Base-by-base conservation (phyloP, 2,329 filamentous ascomycete genomes). In the Xylaria sp. region DNA sequence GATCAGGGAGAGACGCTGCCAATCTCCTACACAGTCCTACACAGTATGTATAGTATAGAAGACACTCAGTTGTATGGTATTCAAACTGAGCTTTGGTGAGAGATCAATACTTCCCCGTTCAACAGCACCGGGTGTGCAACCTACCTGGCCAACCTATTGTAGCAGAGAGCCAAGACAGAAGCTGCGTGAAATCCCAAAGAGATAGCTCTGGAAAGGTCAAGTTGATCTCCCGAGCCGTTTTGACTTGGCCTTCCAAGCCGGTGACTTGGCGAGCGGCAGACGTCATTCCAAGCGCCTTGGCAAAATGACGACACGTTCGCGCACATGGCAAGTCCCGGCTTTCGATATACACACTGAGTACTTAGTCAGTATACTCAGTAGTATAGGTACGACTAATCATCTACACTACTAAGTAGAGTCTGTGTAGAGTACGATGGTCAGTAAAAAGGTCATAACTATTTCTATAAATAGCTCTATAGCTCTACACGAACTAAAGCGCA, bases 221-320 rank as follows among this genome's bases (percentile, higher is more conserved):
- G 35, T 42, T 54, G 60, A 44, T 42, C 48, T 44, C 48, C 21
- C n/a, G 35, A 27, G 18, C 32, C 32, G n/a, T 40, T 13, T 40
- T 18, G 16, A 25, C 21, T 37, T 51, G 59, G 27, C 25, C 47
- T 40, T 32, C n/a, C 23, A 21, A 27, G 18, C 35, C 60, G 35
- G 44, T 18, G 25, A 60, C 48, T 53, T 53, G 23, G 55, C 57
- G 25, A 44, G 10, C 37, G 18, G 48, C 21, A 27, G 42, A 63
- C 44, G 54, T 63, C 29, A 27, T 40, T 60, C 44, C n/a, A 60
- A 50, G 48, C 23, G 37, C n/a, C 27, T 54, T 60, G 55, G 35
- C 55, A 65, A 54, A 29, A 50, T 25, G 29, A 63, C 42, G 61
- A 29, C 21, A 37, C 40, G 18, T 13, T 59, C 42, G 5, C 21